Base-by-base conservation (phyloP, 768 basidiomycete species). In the Boletus tylopilopsis region DNA sequence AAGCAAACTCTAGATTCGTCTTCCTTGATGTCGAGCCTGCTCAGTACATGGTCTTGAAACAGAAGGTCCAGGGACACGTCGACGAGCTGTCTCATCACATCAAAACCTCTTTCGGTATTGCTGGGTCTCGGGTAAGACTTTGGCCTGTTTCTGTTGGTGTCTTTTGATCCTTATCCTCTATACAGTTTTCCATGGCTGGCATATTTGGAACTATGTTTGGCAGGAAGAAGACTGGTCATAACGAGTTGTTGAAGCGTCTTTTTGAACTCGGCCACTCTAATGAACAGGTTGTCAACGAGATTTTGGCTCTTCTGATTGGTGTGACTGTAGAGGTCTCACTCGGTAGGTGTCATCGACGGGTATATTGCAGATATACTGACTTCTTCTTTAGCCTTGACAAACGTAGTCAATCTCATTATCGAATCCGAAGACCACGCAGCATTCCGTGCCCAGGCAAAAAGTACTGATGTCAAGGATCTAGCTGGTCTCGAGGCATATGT, bases 11-110 rank as follows among this genome's bases (percentile, higher is more conserved):
- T 55, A 90, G 88, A 35, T 90, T 78, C 63, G 70, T 92, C 50
- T 92, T 91, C 80, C 75, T 90, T 29, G 81, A 90, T 44, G 71
- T 81, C 19, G 85, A 87, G 44, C 60, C 77, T 2, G 72, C 78
- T 2, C 79, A 81, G 56, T 66, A 81, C 24, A 77, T 84, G 76
- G 72, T 76, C 19, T 60, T 82, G 21, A 73, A 78, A 55, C 67
- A 72, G 38, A 78, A 74, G 49, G 79, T 79, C 6, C 74, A 76
- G 47, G 68, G 62, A 3, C 71, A 87, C 42, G 67, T 88, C 10
- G 70, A 77, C 22, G 71, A 77, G 29, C 68, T 92, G 22, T 66
- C 80, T 18, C 62, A 64, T 1, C 72, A 77, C 47, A 88, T 92
- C 69, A 84, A 79, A 60, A 54, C 59, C 9, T 64, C 76, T 39